Evolutionary conservation across 2,329 filamentous ascomycete species (phyloP).

Genomic region (Aspergillus bombycis): DNA sequence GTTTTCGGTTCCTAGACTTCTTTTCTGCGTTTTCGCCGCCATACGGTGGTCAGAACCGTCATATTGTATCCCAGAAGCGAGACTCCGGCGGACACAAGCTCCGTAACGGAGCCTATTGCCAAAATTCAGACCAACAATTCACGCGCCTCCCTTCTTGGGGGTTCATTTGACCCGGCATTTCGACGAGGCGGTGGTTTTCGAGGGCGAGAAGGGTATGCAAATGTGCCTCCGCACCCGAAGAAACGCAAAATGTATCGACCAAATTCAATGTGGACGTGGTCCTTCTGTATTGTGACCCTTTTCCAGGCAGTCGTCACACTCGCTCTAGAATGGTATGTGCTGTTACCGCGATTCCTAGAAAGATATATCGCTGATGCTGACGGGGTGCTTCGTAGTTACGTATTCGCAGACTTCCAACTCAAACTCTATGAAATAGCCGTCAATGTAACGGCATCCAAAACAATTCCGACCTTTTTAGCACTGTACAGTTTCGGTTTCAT

Average conservation of each 20-base stretch:
- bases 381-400: slow-evolving; percentile 62
- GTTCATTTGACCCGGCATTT: slow-evolving; percentile 56
- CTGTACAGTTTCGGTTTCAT: slow-evolving; percentile 97
- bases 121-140: slow-evolving; percentile 62
- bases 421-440: slow-evolving; percentile 48
- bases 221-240: slow-evolving; percentile 36
- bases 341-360: not conserved
- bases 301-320: slow-evolving; percentile 80
- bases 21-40: slow-evolving; percentile 21
- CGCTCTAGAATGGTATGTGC: slow-evolving; percentile 79
- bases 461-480: slow-evolving; percentile 92
- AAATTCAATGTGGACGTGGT: slow-evolving; percentile 83
- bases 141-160: slow-evolving; percentile 62
- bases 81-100: slow-evolving; percentile 35
- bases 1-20: not conserved
- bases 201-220: slow-evolving; percentile 54
- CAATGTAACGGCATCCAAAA: slow-evolving; percentile 51
- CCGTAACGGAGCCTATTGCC: slow-evolving; percentile 45
- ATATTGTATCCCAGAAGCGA: slow-evolving; percentile 34
- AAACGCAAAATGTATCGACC: slow-evolving; percentile 70
- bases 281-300: slow-evolving; percentile 74
- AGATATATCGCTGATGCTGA: slow-evolving; percentile 11
- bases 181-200: slow-evolving; percentile 54
- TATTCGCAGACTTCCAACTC: slow-evolving; percentile 83
- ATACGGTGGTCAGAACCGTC: slow-evolving; percentile 36